Base-by-base conservation (phyloP, 1,284 basidiomycete genomes). In the Puccinia triticina region DNA sequence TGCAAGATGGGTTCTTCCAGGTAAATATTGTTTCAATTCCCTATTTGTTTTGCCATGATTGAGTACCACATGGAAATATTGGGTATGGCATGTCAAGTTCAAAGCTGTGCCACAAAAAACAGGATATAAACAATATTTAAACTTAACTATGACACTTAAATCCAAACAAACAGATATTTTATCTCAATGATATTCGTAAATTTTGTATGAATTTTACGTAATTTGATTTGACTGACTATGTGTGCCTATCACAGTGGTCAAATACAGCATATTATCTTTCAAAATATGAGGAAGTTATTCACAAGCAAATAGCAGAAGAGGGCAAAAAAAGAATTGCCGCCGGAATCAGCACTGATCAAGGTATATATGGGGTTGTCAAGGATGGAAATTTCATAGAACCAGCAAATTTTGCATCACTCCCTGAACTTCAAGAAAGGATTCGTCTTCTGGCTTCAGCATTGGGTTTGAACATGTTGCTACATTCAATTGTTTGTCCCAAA, bases 1-100 rank as follows among this genome's bases (percentile, higher is more conserved):
- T 80, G 34, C 67, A 73, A 80, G 78, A 80, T 80, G 78, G 78
- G 21, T 80, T 80, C 48, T 53, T 59, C 23, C 67, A 80, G 46
- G 78, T 73, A 64, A 73, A 40, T 29, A 12, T 11, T 46, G 4
- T 43, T 43, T 7, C 12, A 43, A 43, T 43, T 12, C 32, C 7
- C 26, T 26, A 48, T 29, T 12, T 23, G 1, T 1, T 34, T 3
- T 12, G 16, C 29, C 40, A n/a, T n/a, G n/a, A n/a, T n/a, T n/a
- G n/a, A n/a, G n/a, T n/a, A n/a, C n/a, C n/a, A n/a, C n/a, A n/a
- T n/a, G n/a, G n/a, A n/a, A n/a, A n/a, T n/a, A n/a, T n/a, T n/a
- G n/a, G n/a, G n/a, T n/a, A n/a, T n/a, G n/a, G n/a, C n/a, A n/a
- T n/a, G n/a, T n/a, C n/a, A n/a, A n/a, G n/a, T n/a, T n/a, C n/a